Evolutionary conservation across 1,284 basidiomycete genomes (phyloP), one percentile per base, ranked within the genome.

Genomic region (Ganoderma multipileum): DNA sequence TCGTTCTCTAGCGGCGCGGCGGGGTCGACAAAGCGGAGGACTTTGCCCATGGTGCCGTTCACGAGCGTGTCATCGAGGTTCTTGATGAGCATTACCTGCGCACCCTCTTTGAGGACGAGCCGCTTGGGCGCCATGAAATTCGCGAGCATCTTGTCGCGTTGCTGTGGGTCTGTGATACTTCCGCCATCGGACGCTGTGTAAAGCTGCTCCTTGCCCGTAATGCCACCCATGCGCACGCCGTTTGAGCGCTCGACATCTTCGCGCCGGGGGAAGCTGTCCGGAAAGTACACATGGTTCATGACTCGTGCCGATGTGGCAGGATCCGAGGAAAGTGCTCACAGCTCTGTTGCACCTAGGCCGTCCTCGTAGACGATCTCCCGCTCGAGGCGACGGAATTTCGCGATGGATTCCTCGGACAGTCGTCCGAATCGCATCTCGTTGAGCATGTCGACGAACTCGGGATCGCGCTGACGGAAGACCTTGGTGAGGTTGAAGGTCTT

Each of bases 341-440:
- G 82, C 78, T 95, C 94, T 18, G 95, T 96, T 5, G 95, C 91
- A 62, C 88, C 89, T 50, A 96, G 88, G 0, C 90, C 91, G 74
- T 95, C 93, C 11, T 83, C 82, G 73, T 94, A 94, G 11, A 77
- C 72, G 63, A 89, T 84, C 28, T 83, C 79, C 20, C 94, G 85
- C 3, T 86, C 83, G 8, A 97, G 82, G 1, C 79, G 76, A 65
- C 82, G 83, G 82, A 97, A 96, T 30, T 83, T 85, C 6, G 78
- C 67, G 65, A 92, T 87, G 0, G 92, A 92, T 6, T 81, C 77
- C 8, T 79, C 71, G 8, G 87, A 83, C 65, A 96, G 80, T n/a
- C 77, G 79, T 4, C 96, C 96, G 71, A 93, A 95, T 26, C 96
- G 89, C 94, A 97, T 95, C 76, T 95, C 93, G 78, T 96, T 97